Base-by-base conservation (phyloP, 345 rosid species). In the Conringia planisiliqua region DNA sequence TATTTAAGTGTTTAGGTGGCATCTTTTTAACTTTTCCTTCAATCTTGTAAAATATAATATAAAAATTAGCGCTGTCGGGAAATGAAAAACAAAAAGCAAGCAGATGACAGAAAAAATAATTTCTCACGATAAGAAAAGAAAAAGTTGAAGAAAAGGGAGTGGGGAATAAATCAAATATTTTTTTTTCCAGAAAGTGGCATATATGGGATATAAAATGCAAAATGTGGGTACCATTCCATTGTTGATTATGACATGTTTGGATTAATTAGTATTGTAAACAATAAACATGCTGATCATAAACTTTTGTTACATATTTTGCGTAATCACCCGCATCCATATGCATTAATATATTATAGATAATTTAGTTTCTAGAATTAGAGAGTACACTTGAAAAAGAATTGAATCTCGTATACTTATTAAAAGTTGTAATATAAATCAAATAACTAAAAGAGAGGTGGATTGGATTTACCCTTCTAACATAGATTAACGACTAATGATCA, bases 21-120 rank as follows among this genome's bases (percentile, higher is more conserved):
- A 78, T 72, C 73, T 71, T 66, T 42, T 65, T 48, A 71, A 58
- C 68, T 71, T 71, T 77, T 58, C 33, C 50, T 27, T 70, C 27
- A 77, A 64, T 58, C 77, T 58, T 66, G 58, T 66, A 51, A 51
- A 30, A 58, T 71, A 66, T 78, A 60, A 58, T 66, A 40, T 35
- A 77, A 71, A 56, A 57, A 48, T 32, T 33, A 59, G 29, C 6
- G 70, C 20, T 78, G 74, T 78, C 78, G 74, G 81, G 65, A 32
- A 60, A 78, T 78, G 63, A 71, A 66, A 72, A 66, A 78, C 81
- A 78, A 72, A 78, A 78, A 66, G 81, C 59, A 78, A 78, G 68
- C 63, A 58, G 48, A 71, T 63, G 68, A 38, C 76, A 71, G 32
- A 56, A 51, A 56, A 51, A 26, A 36, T 29, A 33, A 24, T 47